These are phyloP conservation scores for Auriscalpium orientale DNA, from an alignment of 768 basidiomycete species.

Conservation along the genomic window DNA sequence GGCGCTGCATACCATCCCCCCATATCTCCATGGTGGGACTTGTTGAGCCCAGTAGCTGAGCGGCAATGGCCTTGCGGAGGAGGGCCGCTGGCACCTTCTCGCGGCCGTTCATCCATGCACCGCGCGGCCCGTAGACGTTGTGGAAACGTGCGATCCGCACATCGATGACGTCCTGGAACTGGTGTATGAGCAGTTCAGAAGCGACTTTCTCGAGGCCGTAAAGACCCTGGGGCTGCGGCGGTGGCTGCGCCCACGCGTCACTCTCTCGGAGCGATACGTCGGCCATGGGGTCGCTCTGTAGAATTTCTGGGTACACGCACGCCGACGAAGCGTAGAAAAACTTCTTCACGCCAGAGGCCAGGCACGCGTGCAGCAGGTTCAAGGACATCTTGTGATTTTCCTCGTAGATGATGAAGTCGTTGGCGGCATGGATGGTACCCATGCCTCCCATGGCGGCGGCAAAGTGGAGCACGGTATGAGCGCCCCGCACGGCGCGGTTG, in stretches of 20 bases:
- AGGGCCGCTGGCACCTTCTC: conserved; percentile 56
- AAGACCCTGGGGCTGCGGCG: conserved; percentile 42
- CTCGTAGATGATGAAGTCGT: conserved; percentile 41
- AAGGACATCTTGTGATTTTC: conserved; percentile 44
- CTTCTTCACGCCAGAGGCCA: conserved; percentile 29
- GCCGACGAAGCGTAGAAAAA: conserved; percentile 55
- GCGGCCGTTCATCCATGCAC: conserved; percentile 44
- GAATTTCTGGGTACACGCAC: conserved; percentile 44
- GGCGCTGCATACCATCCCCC: conserved; percentile 45
- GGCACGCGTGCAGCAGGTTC: conserved; percentile 36
- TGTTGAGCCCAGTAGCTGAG: conserved; percentile 14
- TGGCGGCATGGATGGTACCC: conserved; percentile 48
- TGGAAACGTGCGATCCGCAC: conserved; percentile 49
- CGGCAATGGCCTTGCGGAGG: conserved; percentile 42
- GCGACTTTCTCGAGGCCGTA: conserved; percentile 54
- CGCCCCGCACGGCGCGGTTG: conserved; percentile 28
- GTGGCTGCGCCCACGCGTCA: conserved; percentile 33
- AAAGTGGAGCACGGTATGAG: conserved; percentile 44
- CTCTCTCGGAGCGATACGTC: conserved; percentile 40
- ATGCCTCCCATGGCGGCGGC: conserved; percentile 61
- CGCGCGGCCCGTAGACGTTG: conserved; percentile 50
- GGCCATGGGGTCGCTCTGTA: conserved; percentile 26
- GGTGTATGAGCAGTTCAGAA: conserved; percentile 38
- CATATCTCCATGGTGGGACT: conserved; percentile 40
- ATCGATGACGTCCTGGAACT: conserved; percentile 25